Percentiles rank a stretch among this genome's conserved stretches.
Evolutionary conservation across 1,284 basidiomycete species (phyloP).

Genomic region (Anthracocystis setariae): DNA sequence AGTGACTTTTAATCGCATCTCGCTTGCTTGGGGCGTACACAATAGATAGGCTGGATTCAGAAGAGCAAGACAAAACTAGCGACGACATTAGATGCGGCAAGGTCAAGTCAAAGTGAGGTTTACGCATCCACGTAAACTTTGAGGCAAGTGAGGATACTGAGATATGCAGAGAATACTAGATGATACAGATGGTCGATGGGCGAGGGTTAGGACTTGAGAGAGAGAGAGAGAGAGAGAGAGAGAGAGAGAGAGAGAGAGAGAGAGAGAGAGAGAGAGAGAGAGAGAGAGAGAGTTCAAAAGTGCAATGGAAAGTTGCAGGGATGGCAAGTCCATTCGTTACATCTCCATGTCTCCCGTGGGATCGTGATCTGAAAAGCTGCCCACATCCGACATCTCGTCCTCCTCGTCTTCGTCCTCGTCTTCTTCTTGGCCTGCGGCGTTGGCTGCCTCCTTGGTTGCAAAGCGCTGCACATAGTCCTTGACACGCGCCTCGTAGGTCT

Average conservation of each 20-base stretch:
- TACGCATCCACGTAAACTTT: neutral
- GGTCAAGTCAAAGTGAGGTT: neutral
- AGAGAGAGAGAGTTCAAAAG: too few species aligned
- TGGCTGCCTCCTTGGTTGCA: conserved; percentile 52
- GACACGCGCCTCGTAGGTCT: conserved; percentile 70
- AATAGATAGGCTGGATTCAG: too few species aligned
- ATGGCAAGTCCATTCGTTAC: conserved; percentile 8
- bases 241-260: too few species aligned
- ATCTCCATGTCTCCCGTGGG: conserved; percentile 55
- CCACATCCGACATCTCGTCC: conserved; percentile 64
- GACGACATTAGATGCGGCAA: conserved; percentile 2
- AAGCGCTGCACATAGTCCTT: conserved; percentile 59
- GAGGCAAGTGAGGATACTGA: neutral
- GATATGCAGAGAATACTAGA: conserved; percentile 17
- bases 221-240: too few species aligned
- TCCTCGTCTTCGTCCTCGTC: conserved; percentile 56
- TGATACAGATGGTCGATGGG: conserved; percentile 22
- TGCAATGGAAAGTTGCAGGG: too few species aligned
- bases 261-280: too few species aligned
- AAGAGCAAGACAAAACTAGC: too few species aligned
- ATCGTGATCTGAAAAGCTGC: conserved; percentile 59
- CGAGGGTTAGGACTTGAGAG: neutral
- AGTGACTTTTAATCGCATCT: too few species aligned
- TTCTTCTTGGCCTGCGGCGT: conserved; percentile 43
- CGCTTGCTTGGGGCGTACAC: too few species aligned